Base-by-base conservation (phyloP, 495 filamentous ascomycete species). In the Annulohypoxylon moriforme region DNA sequence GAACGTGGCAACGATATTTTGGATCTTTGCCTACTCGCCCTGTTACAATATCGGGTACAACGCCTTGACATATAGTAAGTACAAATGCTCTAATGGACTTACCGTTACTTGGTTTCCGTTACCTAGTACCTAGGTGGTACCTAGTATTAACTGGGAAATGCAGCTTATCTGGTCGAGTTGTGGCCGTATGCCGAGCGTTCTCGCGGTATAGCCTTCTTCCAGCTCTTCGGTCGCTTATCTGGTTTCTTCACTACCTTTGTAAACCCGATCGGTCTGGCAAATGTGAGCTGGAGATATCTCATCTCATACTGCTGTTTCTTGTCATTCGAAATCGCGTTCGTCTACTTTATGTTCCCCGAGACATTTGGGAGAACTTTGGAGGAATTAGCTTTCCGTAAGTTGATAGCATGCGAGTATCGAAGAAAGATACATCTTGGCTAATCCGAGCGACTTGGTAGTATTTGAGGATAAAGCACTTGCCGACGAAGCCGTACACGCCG, bases 31-130 rank as follows among this genome's bases (percentile, higher is more conserved):
- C 25, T 91, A 90, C 72, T 85, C 83, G 0, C 89, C 89, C 2
- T 86, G 85, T 68, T 91, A 91, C 67, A 91, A 85, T 69, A 82
- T 91, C 61, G 89, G 88, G n/a, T 89, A 90, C 71, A 91, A 91
- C 60, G 88, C 89, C 34, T 79, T 90, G 36, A 89, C 89, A 1
- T 91, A 90, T 75, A 89, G 86, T 89, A 73, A 78, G 80, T 73
- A 13, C 13, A 40, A 8, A 24, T 47, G 10, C 50, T 29, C 27
- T 29, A 6, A 66, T 60, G 75, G 38, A n/a, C n/a, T n/a, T n/a
- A n/a, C n/a, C n/a, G n/a, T n/a, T n/a, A n/a, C n/a, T n/a, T n/a
- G n/a, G n/a, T n/a, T n/a, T n/a, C n/a, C n/a, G n/a, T n/a, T n/a
- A n/a, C n/a, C n/a, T n/a, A n/a, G n/a, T n/a, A n/a, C n/a, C n/a